Conservation (phyloP, 768 basidiomycete genomes). For the Mrakia hoshinonis region DNA sequence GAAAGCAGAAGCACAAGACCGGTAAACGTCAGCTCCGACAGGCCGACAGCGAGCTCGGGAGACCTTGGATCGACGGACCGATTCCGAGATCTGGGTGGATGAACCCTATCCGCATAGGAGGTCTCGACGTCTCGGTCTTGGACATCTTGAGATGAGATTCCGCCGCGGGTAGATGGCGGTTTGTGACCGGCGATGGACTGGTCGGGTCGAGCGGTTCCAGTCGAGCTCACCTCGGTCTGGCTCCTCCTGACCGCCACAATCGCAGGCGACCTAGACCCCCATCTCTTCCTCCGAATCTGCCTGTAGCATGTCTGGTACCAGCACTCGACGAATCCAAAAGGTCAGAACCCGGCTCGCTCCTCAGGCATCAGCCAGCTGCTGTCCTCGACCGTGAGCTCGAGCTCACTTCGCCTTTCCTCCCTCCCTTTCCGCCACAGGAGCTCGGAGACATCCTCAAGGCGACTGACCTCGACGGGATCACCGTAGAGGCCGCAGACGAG, state of each 20-base stretch:
- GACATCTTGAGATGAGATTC: background rate
- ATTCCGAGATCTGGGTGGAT: constrained; percentile 93
- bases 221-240: background rate
- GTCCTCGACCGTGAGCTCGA: background rate
- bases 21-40: constrained; percentile 3
- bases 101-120: constrained; percentile 55
- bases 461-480: constrained; percentile 31
- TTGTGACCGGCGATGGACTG: background rate
- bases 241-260: background rate
- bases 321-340: constrained; percentile 23
- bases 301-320: constrained; percentile 2
- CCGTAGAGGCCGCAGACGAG: constrained; percentile 37
- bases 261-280: background rate
- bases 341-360: background rate
- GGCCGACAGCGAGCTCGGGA: background rate
- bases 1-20: background rate
- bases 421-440: constrained; percentile 8
- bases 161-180: background rate
- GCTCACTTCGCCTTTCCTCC: background rate
- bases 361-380: background rate
- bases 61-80: constrained; percentile 46
- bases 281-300: background rate
- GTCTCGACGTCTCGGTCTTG: background rate
- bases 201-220: background rate
- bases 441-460: constrained; percentile 21